phyloP scores from a whole-genome alignment of 805 yeast genomes.

The Debaryomyces prosopidis region DNA sequence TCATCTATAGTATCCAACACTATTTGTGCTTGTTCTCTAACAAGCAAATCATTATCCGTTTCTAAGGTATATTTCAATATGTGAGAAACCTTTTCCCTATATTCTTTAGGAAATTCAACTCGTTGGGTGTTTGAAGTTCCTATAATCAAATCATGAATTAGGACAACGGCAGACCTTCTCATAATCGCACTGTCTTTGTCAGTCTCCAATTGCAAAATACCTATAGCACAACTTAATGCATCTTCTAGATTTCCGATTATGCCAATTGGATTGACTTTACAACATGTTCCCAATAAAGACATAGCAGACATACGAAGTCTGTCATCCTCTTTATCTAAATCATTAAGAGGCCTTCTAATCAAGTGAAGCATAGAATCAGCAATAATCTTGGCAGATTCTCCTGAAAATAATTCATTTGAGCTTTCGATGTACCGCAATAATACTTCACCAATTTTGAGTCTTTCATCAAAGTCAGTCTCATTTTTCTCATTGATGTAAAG shows the following conservation, averaged over 20 bases:
- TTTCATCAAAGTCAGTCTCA: constrained; percentile 53
- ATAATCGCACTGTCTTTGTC: constrained; percentile 49
- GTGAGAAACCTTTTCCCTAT: constrained; percentile 43
- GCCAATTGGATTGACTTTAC: constrained; percentile 59
- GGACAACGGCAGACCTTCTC: constrained; percentile 73
- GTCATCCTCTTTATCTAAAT: constrained; percentile 46
- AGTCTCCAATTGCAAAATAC: constrained; percentile 64
- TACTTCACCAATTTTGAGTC: constrained; percentile 84
- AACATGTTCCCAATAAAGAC: constrained; percentile 76
- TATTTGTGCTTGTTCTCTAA: constrained; percentile 54
- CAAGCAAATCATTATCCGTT: constrained; percentile 57
- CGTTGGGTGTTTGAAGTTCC: constrained; percentile 48
- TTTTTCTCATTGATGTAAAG: constrained; percentile 33
- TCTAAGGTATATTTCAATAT: constrained; percentile 44
- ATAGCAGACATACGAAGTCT: constrained; percentile 81
- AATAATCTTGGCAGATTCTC: constrained; percentile 42
- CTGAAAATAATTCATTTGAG: constrained; percentile 49
- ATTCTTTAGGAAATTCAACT: constrained; percentile 49
- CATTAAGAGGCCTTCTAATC: constrained; percentile 27
- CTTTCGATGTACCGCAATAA: constrained; percentile 56
- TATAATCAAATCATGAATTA: constrained; percentile 60
- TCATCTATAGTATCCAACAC: constrained; percentile 36
- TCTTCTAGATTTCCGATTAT: constrained; percentile 49
- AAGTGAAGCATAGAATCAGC: constrained; percentile 43
- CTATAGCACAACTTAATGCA: constrained; percentile 73